Percentiles rank a stretch among this genome's conserved stretches.
Evolutionary conservation across 257 asterid species (phyloP).

Genomic region (Solanum pimpinellifolium): DNA sequence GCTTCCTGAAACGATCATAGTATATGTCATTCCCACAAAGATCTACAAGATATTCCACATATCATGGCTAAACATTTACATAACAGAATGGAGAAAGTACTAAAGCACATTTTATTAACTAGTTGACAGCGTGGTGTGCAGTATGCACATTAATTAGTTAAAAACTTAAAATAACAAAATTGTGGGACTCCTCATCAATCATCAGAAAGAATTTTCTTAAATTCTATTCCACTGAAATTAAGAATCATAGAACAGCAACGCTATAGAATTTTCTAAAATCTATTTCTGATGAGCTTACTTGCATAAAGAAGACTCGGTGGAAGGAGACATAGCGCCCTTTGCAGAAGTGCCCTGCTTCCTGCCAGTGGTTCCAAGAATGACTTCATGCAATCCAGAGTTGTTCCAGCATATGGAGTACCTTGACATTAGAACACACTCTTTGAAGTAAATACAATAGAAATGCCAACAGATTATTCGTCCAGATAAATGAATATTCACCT

Average conservation of each 20-base stretch:
- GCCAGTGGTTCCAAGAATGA: slow-evolving; percentile 90
- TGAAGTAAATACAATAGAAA: neutral
- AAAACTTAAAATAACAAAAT: neutral
- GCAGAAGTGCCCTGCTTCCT: slow-evolving; percentile 96
- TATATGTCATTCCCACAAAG: neutral
- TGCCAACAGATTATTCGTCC: neutral
- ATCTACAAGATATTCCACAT: neutral
- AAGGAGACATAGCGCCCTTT: slow-evolving; percentile 72
- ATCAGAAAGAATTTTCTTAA: neutral
- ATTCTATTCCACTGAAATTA: neutral
- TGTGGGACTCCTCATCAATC: neutral
- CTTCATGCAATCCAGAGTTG: slow-evolving; percentile 73
- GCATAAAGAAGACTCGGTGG: slow-evolving; percentile 83
- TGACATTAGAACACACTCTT: slow-evolving; percentile 2
- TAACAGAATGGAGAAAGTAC: neutral
- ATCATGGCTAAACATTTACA: neutral
- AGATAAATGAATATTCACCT: neutral
- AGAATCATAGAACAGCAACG: neutral
- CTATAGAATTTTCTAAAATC: neutral
- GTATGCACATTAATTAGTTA: neutral
- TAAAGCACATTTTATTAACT: neutral
- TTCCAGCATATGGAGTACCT: slow-evolving; percentile 96
- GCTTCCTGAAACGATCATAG: slow-evolving; percentile 37
- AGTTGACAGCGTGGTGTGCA: neutral
- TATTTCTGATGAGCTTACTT: slow-evolving; percentile 35